Evolutionary conservation across 1,284 basidiomycete genomes (phyloP).

Genomic region (Sphaerobolus stellatus): DNA sequence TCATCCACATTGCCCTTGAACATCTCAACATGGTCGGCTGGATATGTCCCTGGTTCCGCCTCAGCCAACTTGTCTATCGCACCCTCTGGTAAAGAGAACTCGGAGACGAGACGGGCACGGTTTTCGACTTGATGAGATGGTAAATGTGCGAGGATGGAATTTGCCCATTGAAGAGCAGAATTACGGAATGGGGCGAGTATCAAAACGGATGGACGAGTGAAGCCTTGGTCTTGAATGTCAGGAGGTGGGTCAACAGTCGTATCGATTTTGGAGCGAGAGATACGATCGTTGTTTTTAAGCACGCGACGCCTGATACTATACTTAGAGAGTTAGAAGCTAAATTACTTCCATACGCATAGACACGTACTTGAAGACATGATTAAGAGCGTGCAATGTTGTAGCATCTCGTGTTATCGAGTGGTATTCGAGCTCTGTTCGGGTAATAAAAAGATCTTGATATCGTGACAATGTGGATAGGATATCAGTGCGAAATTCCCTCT

Average conservation of each 20-base stretch:
- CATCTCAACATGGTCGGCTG: constrained; percentile 87
- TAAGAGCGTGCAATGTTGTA: constrained; percentile 73
- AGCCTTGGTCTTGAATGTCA: constrained; percentile 91
- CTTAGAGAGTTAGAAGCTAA: constrained; percentile 14
- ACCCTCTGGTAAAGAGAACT: constrained; percentile 82
- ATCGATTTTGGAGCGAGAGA: constrained; percentile 59
- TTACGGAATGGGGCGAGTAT: constrained; percentile 92
- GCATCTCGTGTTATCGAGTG: constrained; percentile 61
- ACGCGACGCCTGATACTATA: constrained; percentile 85
- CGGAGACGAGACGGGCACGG: constrained; percentile 74
- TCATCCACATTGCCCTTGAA: constrained; percentile 99
- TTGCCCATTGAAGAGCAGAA: constrained; percentile 78
- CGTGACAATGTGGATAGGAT: constrained; percentile 63
- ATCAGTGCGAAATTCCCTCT: constrained; percentile 58
- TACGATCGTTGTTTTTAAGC: constrained; percentile 92
- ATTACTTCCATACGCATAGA: not conserved
- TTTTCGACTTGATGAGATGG: constrained; percentile 84
- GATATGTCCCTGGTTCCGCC: constrained; percentile 75
- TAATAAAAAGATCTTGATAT: constrained; percentile 74
- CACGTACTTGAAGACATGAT: constrained; percentile 82
- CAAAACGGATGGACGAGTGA: constrained; percentile 93
- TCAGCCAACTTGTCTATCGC: constrained; percentile 79
- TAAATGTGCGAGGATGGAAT: constrained; percentile 66
- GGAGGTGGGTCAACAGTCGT: constrained; percentile 49
- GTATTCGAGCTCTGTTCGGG: constrained; percentile 57